Percentiles rank a stretch among this genome's conserved stretches.
These are phyloP conservation scores for Sporormia fimetaria DNA, from an alignment of 495 filamentous ascomycete species.

Conservation along the genomic window DNA sequence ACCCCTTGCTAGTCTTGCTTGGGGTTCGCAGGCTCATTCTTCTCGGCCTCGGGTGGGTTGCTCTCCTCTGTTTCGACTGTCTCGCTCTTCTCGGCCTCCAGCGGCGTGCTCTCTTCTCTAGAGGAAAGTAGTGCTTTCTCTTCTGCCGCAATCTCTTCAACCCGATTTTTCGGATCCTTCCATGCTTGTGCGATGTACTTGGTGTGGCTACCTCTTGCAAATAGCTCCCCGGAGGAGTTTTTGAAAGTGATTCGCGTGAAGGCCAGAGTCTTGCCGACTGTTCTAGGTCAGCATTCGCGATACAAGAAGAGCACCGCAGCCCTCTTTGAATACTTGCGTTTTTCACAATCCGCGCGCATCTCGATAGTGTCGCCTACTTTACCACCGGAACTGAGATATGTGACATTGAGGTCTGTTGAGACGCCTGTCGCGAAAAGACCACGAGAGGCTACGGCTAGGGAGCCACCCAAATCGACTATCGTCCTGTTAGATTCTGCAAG, in stretches of 20 bases:
- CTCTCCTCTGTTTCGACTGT: too few species aligned
- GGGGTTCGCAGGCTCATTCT: slow-evolving; percentile 6
- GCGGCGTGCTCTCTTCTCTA: too few species aligned
- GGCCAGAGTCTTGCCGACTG: slow-evolving; percentile 87
- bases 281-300: background rate
- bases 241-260: slow-evolving; percentile 74
- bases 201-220: slow-evolving; percentile 88
- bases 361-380: slow-evolving; percentile 65
- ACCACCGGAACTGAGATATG: slow-evolving; percentile 76
- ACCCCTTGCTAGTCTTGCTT: background rate
- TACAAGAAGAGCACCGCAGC: too few species aligned
- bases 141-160: slow-evolving; percentile 31
- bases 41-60: slow-evolving; percentile 13
- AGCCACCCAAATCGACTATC: slow-evolving; percentile 80
- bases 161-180: slow-evolving; percentile 35
- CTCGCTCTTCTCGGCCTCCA: too few species aligned
- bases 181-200: slow-evolving; percentile 47
- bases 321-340: too few species aligned
- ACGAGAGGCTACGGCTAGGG: slow-evolving; percentile 81
- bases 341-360: slow-evolving; percentile 71
- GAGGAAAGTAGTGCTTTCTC: too few species aligned
- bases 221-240: slow-evolving; percentile 62
- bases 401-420: slow-evolving; percentile 90
- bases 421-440: slow-evolving; percentile 85
- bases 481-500: background rate